Percentiles rank a stretch among this genome's conserved stretches.
phyloP scores from a whole-genome alignment of 371 early-diverging fungal species.

The Syncephalastrum monosporum region DNA sequence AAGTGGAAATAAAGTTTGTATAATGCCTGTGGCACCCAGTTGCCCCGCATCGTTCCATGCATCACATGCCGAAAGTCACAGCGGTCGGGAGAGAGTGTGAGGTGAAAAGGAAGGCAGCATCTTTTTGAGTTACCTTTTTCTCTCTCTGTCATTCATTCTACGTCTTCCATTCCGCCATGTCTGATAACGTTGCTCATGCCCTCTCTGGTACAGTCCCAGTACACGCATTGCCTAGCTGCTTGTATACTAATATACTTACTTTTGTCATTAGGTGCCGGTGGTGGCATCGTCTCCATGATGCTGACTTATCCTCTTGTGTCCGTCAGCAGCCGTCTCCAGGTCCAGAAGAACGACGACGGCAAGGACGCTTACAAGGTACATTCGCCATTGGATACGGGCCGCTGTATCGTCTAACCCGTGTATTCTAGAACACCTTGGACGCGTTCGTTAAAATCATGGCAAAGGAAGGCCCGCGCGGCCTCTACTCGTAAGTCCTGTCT shows the following conservation, averaged over 20 bases:
- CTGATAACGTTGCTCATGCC: constrained; percentile 93
- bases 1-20: too few relatives aligned
- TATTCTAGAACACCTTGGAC: constrained; percentile 62
- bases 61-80: too few relatives aligned
- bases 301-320: constrained; percentile 95
- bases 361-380: constrained; percentile 66
- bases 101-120: too few relatives aligned
- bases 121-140: neutral
- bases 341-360: constrained; percentile 69
- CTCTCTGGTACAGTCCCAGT: constrained; percentile 28
- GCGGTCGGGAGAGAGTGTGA: too few relatives aligned
- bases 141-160: constrained; percentile 14
- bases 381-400: neutral
- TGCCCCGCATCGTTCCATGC: too few relatives aligned
- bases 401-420: constrained; percentile 6
- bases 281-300: constrained; percentile 92
- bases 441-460: constrained; percentile 84
- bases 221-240: neutral
- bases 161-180: constrained; percentile 54
- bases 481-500: constrained; percentile 76
- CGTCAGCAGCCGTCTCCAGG: constrained; percentile 87
- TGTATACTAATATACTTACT: neutral
- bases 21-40: too few relatives aligned
- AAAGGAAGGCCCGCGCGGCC: constrained; percentile 85
- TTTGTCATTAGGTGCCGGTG: constrained; percentile 79